Conservation (phyloP, 768 basidiomycete genomes). For the Termitomyces bulborhizus region DNA sequence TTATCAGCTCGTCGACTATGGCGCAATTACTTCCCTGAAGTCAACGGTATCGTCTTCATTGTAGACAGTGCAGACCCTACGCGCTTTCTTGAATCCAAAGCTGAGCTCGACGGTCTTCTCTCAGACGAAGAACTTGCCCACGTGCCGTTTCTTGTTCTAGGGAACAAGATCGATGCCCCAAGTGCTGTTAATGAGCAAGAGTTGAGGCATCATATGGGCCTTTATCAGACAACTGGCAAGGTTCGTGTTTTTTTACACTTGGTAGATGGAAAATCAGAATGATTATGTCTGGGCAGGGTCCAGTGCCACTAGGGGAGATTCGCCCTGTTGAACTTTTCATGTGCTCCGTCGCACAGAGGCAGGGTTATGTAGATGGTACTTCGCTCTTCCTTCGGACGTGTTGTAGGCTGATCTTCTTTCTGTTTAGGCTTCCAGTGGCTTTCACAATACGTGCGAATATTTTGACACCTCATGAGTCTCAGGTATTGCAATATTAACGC, state of each 20-base stretch:
- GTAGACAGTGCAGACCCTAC: slow-evolving; percentile 97
- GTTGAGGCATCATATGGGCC: slow-evolving; percentile 89
- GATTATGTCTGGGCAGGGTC: slow-evolving; percentile 53
- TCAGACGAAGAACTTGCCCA: slow-evolving; percentile 91
- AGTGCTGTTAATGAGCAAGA: slow-evolving; percentile 98
- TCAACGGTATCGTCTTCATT: slow-evolving; percentile 96
- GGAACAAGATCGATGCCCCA: slow-evolving; percentile 98
- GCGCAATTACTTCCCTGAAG: slow-evolving; percentile 99
- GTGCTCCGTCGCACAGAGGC: slow-evolving; percentile 98
- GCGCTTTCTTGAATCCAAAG: slow-evolving; percentile 93
- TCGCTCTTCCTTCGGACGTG: not conserved
- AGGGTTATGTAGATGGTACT: slow-evolving; percentile 94
- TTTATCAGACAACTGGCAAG: slow-evolving; percentile 99
- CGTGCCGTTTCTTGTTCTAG: slow-evolving; percentile 96
- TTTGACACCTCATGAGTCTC: not conserved
- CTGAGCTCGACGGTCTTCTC: slow-evolving; percentile 92
- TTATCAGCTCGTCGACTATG: slow-evolving; percentile 85
- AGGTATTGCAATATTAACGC: not conserved
- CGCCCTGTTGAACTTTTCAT: slow-evolving; percentile 99
- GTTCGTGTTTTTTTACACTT: slow-evolving; percentile 33
- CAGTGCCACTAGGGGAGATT: slow-evolving; percentile 92
- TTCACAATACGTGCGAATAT: slow-evolving; percentile 81
- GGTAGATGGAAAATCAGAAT: not conserved
- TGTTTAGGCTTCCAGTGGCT: slow-evolving; percentile 84
- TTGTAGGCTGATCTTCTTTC: slow-evolving; percentile 5